These are phyloP conservation scores for Zea mays DNA, from an alignment of 176 grass and related monocot genomes.

Conservation along the genomic window Zm-B73-REFERENCE-NAM-5.0 NC_050097.1:181308501-181309000, in stretches of 20 bases:
- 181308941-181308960: constrained; percentile 58
- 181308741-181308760: neutral
- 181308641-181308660: too few species aligned
- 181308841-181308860: neutral
- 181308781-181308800: neutral
- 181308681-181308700: too few species aligned
- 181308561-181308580: too few species aligned
- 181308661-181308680: too few species aligned
- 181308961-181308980: constrained; percentile 62
- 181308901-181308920: constrained; percentile 37
- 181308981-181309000: neutral
- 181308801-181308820: constrained; percentile 22
- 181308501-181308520: too few species aligned
- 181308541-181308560: too few species aligned
- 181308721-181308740: too few species aligned
- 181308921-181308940: constrained; percentile 22
- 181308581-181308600: too few species aligned
- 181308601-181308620: too few species aligned
- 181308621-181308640: too few species aligned
- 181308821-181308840: constrained; percentile 27
- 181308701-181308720: too few species aligned
- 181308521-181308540: too few species aligned
- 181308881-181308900: constrained; percentile 50
- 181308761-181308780: neutral
- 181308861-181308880: constrained; percentile 46